Percentiles rank a stretch among this genome's conserved stretches.
These are phyloP conservation scores for Debaryomyces psychrophilus DNA, from an alignment of 1,139 yeast genomes.

Conservation along the genomic window DNA sequence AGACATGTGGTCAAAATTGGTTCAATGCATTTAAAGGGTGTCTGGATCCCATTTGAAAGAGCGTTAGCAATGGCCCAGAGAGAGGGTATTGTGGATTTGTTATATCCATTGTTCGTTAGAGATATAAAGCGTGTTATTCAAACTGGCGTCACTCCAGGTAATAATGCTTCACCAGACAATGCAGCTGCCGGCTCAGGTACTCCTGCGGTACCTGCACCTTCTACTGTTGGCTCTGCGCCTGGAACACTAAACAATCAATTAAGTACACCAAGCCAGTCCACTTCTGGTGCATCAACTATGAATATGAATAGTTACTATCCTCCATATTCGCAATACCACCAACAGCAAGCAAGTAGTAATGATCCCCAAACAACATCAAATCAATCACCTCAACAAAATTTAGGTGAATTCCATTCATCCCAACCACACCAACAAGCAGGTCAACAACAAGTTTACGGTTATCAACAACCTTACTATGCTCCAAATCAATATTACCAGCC, in stretches of 20 bases:
- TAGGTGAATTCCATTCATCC: slow-evolving; percentile 17
- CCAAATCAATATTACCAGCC: slow-evolving; percentile 28
- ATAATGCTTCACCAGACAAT: slow-evolving; percentile 10
- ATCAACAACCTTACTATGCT: slow-evolving; percentile 28
- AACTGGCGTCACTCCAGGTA: slow-evolving; percentile 49
- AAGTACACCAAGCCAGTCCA: slow-evolving; percentile 11
- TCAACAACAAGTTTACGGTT: slow-evolving; percentile 20
- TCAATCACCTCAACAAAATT: slow-evolving; percentile 19
- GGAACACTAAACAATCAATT: slow-evolving; percentile 11
- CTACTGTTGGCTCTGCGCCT: slow-evolving; percentile 15
- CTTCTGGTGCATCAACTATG: slow-evolving; percentile 16
- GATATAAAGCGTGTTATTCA: slow-evolving; percentile 76
- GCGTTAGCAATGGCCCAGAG: slow-evolving; percentile 90
- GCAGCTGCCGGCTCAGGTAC: slow-evolving; percentile 16
- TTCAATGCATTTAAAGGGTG: slow-evolving; percentile 96
- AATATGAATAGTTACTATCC: slow-evolving; percentile 27
- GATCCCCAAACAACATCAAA: slow-evolving; percentile 8
- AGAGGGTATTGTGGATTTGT: slow-evolving; percentile 81
- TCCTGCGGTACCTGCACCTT: slow-evolving; percentile 19
- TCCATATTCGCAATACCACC: slow-evolving; percentile 23
- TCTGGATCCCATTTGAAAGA: slow-evolving; percentile 96
- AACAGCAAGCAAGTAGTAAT: slow-evolving; percentile 14
- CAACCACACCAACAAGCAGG: slow-evolving; percentile 18
- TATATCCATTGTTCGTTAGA: slow-evolving; percentile 86
- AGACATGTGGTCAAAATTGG: slow-evolving; percentile 96